Evolutionary conservation across 164 flowering plant species (phyloP), one percentile per base, ranked within the genome.

Genomic region (Magnolia sinica): DNA sequence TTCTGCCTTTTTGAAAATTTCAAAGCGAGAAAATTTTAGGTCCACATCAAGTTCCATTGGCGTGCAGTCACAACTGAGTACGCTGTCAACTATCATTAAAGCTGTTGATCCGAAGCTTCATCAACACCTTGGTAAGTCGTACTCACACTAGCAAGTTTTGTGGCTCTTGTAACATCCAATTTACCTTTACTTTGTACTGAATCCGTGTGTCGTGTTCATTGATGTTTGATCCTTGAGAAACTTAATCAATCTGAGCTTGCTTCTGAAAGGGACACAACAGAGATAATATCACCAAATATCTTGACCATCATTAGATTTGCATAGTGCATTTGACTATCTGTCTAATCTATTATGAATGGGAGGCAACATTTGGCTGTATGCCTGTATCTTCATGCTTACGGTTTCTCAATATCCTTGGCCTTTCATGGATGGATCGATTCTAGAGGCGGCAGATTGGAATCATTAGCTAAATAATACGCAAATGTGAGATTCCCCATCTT

Each of bases 81-180:
- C 85, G 68, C 90, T 95, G 65, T 85, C 95, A 74, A 85, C 85
- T 72, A 82, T 95, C 66, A 87, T 93, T 45, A 91, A 85, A 88
- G 82, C 84, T 68, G 81, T 95, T 79, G 95, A 95, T 83, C 99
- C 99, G 19, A 90, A 89, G 85, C 97, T 95, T 73, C 99, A 95
- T 83, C 91, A 87, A 77, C 99, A 91, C 85, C 87, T 95, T 68
- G 99, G 99, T 95, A 92, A 77, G 84, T n/a, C 29, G 3, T 55
- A 55, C 24, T 65, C 22, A 24, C 19, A 3, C 68, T 23, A 24
- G 24, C 10, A 65, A 65, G 68, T 65, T 24, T 65, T 65, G 24
- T 22, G 23, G 68, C 23, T 65, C 11, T 65, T 1, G 68, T 23
- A 22, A 19, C 7, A 16, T 20, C 64, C 7, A 20, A 3, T 14